Evolutionary conservation across 2,329 filamentous ascomycete species (phyloP), one percentile per base, ranked within the genome.

Genomic region (Cephalotrichum gorgonifer): DNA sequence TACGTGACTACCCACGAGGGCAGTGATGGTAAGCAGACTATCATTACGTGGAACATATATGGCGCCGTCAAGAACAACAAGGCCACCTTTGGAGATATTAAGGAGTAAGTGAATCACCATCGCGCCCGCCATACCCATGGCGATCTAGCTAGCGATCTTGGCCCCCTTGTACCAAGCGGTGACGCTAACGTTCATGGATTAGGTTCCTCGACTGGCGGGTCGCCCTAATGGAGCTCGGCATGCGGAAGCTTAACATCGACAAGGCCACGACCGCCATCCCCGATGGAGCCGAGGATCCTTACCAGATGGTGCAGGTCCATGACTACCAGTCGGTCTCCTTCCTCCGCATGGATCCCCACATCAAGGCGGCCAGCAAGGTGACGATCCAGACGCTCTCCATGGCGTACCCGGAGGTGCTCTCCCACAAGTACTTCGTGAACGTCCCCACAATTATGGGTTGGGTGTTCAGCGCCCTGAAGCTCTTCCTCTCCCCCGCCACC

Each of bases 1-100:
- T 96, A 86, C 62, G 78, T 95, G 46, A 88, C 88, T 1, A 74
- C 74, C n/a, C 81, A 93, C 56, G 68, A 74, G 48, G 72, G 74
- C 31, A 72, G 73, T 1, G 70, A 69, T 25, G 66, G 69, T 51
- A 71, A 79, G 58, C 79, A 83, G 63, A 75, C 58, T 17, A 62
- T 95, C 50, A 83, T 90, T 44, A 93, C 87, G 2, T 96, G 90
- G 85, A 96, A 96, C 64, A 83, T 96, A 60, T 96, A 97, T 62
- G 90, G 90, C 14, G 65, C 81, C 33, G 86, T 90, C 54, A 93
- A 93, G 74, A 78, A 88, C 57, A 79, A 85, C 57, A 81, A 88
- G 53, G 79, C 86, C 55, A 94, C 88, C 0, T 96, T 96, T 70
- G 87, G 86, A 4, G 76, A 93, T 59, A 69, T 89, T 6, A 74